A percentile compares a stretch with the other conserved stretches of the same genome.
Conservation (phyloP, 148 eudicot species). For the Chenopodium quinoa region DNA sequence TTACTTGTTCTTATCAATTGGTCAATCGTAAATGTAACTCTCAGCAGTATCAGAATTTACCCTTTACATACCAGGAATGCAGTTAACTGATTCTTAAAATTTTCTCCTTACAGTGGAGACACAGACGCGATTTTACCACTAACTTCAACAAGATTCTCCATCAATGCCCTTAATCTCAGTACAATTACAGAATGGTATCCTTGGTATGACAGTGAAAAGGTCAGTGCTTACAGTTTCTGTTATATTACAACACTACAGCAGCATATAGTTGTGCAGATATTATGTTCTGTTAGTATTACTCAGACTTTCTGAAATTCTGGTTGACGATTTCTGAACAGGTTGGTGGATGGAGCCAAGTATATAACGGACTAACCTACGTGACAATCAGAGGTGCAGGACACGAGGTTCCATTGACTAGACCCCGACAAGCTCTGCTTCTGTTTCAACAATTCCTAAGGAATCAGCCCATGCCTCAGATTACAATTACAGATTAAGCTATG, state of each 20-base stretch:
- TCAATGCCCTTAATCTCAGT: slow-evolving; percentile 36
- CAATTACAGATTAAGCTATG: slow-evolving; percentile 10
- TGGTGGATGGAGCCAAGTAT: slow-evolving; percentile 36
- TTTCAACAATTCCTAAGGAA: slow-evolving; percentile 31
- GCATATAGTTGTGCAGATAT: too few relatives aligned
- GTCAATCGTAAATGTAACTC: background rate
- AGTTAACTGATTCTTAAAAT: background rate
- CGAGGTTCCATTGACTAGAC: slow-evolving; percentile 35
- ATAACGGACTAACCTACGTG: slow-evolving; percentile 37
- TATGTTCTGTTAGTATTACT: background rate
- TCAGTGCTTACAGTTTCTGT: background rate
- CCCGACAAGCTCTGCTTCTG: slow-evolving; percentile 26
- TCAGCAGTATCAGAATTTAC: too few relatives aligned
- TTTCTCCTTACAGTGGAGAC: slow-evolving; percentile 23
- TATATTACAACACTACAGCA: too few relatives aligned
- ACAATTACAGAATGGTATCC: slow-evolving; percentile 43
- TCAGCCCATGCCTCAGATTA: slow-evolving; percentile 35
- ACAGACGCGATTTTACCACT: slow-evolving; percentile 44
- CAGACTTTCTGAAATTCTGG: background rate
- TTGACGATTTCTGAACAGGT: slow-evolving; percentile 16
- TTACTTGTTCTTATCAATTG: background rate
- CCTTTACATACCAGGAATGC: background rate
- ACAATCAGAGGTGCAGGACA: slow-evolving; percentile 39
- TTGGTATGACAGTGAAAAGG: slow-evolving; percentile 41
- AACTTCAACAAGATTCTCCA: slow-evolving; percentile 44